These are phyloP conservation scores for Ceratocystis harringtonii DNA, from an alignment of 2,329 filamentous ascomycete genomes.

Conservation along the genomic window DNA sequence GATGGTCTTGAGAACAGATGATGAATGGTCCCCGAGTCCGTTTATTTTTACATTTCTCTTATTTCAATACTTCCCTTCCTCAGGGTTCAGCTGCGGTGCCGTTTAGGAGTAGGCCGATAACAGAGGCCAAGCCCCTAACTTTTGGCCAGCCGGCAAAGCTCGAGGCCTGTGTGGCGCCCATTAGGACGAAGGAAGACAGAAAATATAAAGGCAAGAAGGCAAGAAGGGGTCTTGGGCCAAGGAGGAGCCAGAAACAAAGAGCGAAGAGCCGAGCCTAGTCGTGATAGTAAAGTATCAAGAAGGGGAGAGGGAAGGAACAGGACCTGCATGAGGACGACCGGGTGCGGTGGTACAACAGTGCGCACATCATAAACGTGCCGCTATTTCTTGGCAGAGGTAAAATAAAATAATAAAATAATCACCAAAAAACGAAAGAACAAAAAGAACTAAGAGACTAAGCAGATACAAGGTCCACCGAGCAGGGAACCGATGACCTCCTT, in stretches of 20 bases:
- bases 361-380: neutral
- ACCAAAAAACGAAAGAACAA: too few species aligned
- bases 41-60: neutral
- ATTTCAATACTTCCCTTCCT: neutral
- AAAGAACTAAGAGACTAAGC: neutral
- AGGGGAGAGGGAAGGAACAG: neutral
- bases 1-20: neutral
- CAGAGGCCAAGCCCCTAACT: too few species aligned
- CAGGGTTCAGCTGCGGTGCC: neutral
- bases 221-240: neutral
- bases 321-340: neutral
- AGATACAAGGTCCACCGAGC: neutral
- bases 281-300: neutral
- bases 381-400: neutral
- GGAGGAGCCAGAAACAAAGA: neutral
- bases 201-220: neutral
- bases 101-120: too few species aligned
- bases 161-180: neutral
- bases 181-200: neutral
- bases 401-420: too few species aligned
- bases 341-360: neutral
- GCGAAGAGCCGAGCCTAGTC: constrained; percentile 1
- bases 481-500: neutral
- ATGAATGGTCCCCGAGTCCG: neutral
- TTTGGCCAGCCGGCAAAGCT: neutral